These are phyloP conservation scores for Xylaria curta DNA, from an alignment of 495 filamentous ascomycete genomes.

Conservation along the genomic window DNA sequence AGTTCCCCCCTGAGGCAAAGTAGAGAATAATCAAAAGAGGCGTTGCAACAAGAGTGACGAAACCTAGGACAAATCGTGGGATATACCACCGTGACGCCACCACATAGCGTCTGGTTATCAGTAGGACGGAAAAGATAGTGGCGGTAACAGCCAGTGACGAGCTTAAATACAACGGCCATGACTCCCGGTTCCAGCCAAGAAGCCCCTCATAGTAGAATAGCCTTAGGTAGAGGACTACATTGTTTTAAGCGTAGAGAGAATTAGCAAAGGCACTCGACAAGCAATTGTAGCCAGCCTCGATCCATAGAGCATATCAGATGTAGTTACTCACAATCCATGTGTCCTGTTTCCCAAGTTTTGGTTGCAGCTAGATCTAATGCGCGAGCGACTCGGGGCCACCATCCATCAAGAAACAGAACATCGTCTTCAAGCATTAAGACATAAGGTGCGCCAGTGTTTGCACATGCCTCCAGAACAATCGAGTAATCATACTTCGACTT, in stretches of 20 bases:
- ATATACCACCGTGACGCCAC: conserved; percentile 22
- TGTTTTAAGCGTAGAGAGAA: not conserved
- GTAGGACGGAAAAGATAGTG: conserved; percentile 7
- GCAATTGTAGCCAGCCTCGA: too few relatives aligned
- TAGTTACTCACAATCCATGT: conserved; percentile 37
- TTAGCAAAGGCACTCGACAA: not conserved
- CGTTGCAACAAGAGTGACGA: conserved; percentile 33
- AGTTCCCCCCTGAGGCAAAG: conserved; percentile 45
- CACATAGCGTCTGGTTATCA: conserved; percentile 12
- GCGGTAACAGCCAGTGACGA: conserved; percentile 39
- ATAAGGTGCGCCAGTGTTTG: conserved; percentile 50
- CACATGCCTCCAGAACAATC: conserved; percentile 54
- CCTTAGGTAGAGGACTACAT: conserved; percentile 55
- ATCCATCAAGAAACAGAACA: conserved; percentile 56
- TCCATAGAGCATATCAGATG: too few relatives aligned
- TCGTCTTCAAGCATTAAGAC: conserved; percentile 64
- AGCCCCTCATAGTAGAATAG: conserved; percentile 63
- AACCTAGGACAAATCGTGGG: not conserved
- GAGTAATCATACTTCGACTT: conserved; percentile 59
- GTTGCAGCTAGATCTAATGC: conserved; percentile 45
- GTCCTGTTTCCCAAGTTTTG: conserved; percentile 37
- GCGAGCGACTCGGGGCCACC: conserved; percentile 54
- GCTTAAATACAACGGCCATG: conserved; percentile 53
- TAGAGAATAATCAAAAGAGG: conserved; percentile 44
- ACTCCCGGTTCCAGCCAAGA: conserved; percentile 62